Percentiles rank a stretch among this genome's conserved stretches.
Conservation (phyloP, 2,329 filamentous ascomycete species). For the Harringtonia lauricola region DNA sequence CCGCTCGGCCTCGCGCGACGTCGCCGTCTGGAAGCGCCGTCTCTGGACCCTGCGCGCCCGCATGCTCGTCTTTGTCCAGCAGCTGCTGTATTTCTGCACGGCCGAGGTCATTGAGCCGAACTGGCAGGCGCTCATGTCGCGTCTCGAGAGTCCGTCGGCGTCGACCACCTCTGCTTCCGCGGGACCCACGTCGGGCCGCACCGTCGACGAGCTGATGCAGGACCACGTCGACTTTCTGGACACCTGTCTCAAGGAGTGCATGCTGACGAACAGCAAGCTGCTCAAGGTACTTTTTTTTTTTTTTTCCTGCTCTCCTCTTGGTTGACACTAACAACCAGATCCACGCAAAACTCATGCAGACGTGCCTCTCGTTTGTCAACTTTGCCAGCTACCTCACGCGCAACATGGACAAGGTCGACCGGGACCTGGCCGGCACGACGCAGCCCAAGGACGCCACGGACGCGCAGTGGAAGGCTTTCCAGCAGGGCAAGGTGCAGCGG, state of each 20-base stretch:
- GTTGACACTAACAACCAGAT: slow-evolving; percentile 46
- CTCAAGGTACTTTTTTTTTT: slow-evolving; percentile 53
- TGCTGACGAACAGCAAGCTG: slow-evolving; percentile 94
- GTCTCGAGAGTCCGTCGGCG: slow-evolving; percentile 45
- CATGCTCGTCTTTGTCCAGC: slow-evolving; percentile 96
- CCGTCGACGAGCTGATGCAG: slow-evolving; percentile 96
- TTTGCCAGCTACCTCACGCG: slow-evolving; percentile 81
- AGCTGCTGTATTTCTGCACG: slow-evolving; percentile 93
- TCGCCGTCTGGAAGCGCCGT: slow-evolving; percentile 87
- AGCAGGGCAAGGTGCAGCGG: slow-evolving; percentile 30
- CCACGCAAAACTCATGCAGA: slow-evolving; percentile 93
- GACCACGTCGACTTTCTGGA: slow-evolving; percentile 97
- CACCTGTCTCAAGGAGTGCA: slow-evolving; percentile 96
- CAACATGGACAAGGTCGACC: slow-evolving; percentile 74
- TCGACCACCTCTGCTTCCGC: background rate
- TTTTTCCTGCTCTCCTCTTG: background rate
- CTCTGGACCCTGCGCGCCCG: slow-evolving; percentile 85
- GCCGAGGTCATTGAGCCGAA: slow-evolving; percentile 96
- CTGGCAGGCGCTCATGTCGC: slow-evolving; percentile 88
- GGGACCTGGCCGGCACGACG: slow-evolving; percentile 53
- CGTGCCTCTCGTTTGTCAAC: slow-evolving; percentile 85
- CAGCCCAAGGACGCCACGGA: slow-evolving; percentile 49
- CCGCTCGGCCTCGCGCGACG: slow-evolving; percentile 56
- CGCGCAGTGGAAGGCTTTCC: slow-evolving; percentile 50
- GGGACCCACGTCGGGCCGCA: slow-evolving; percentile 36